Conservation (phyloP, 129 eudicot species). For the Logfia minima region DNA sequence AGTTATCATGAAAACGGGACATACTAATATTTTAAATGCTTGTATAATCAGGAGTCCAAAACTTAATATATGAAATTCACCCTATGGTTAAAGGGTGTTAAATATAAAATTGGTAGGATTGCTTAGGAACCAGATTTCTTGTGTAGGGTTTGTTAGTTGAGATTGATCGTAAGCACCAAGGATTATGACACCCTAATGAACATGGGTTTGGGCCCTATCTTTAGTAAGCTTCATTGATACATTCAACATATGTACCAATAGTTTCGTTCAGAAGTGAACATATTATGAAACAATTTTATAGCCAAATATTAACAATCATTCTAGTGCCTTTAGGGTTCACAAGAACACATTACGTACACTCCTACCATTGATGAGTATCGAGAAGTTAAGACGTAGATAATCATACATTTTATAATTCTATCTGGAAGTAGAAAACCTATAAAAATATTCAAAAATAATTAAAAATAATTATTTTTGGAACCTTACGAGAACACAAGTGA, state of each 20-base stretch:
- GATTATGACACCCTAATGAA: conserved; percentile 24
- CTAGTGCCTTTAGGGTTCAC: too few species aligned
- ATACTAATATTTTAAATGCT: too few species aligned
- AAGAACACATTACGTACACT: too few species aligned
- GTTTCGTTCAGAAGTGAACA: conserved; percentile 4
- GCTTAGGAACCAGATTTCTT: conserved; percentile 19
- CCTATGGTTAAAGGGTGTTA: not conserved
- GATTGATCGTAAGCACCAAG: conserved; percentile 6
- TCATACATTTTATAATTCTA: too few species aligned
- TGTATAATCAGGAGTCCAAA: not conserved
- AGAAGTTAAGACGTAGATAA: too few species aligned
- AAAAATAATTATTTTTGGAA: too few species aligned
- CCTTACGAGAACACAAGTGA: too few species aligned
- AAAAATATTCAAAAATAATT: too few species aligned
- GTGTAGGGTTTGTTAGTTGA: conserved; percentile 29
- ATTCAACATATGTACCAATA: not conserved
- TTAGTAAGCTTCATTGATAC: conserved; percentile 12
- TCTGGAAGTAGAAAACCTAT: too few species aligned
- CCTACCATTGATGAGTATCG: too few species aligned
- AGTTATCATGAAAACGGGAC: not conserved
- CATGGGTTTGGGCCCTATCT: conserved; percentile 31
- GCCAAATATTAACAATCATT: too few species aligned
- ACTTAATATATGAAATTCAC: not conserved
- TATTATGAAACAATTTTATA: not conserved
- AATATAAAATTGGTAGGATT: not conserved